Evolutionary conservation across 305 asterid genomes (phyloP).

Genomic region (Solanum hybrid): DNA sequence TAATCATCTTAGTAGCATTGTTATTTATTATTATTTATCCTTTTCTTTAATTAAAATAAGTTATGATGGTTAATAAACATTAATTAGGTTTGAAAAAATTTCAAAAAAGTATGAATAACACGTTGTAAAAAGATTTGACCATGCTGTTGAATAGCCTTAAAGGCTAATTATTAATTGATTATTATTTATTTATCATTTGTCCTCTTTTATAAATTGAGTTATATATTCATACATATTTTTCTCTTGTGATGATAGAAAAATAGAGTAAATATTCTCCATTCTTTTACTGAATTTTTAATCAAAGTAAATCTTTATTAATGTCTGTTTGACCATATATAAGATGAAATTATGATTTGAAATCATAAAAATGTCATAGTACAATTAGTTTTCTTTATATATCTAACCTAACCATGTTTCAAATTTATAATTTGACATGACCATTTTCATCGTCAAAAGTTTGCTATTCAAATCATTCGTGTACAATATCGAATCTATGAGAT

Average conservation of each 20-base stretch:
- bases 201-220: not conserved
- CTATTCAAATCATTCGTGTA: not conserved
- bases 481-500: not conserved
- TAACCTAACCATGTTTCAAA: not conserved
- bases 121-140: not conserved
- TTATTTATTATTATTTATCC: not conserved
- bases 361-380: not conserved
- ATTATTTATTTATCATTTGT: not conserved
- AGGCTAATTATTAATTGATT: not conserved
- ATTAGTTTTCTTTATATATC: not conserved
- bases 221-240: not conserved
- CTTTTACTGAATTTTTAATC: not conserved
- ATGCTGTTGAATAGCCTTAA: not conserved
- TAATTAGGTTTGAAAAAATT: not conserved
- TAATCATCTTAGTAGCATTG: not conserved
- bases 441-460: not conserved
- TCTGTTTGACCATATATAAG: not conserved
- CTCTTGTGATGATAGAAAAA: not conserved
- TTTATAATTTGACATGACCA: not conserved
- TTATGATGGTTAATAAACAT: not conserved
- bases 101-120: not conserved
- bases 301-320: not conserved
- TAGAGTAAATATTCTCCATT: not conserved
- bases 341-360: not conserved
- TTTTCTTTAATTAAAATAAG: not conserved